Base-by-base conservation (phyloP, 495 filamentous ascomycete species). In the Penicillium macrosclerotiorum region DNA sequence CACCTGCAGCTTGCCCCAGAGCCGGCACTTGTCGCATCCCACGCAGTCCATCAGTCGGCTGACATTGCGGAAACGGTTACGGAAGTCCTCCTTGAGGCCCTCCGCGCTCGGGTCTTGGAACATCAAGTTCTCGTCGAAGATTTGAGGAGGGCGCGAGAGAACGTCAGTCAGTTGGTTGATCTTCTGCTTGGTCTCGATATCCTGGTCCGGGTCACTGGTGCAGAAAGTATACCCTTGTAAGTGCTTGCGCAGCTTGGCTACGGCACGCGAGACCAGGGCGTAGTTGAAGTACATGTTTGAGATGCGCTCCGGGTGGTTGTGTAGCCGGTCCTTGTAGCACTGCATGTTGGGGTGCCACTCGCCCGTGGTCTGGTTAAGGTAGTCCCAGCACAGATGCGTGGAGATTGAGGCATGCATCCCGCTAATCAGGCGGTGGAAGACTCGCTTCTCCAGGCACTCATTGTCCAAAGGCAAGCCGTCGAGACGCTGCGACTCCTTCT, bases 241-340 rank as follows among this genome's bases (percentile, higher is more conserved):
- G 55, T 93, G 85, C 19, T 86, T 87, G 17, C 83, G 87, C n/a
- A 97, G 80, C 66, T 98, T 98, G 16, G 85, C 83, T 41, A 96
- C 76, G 14, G 93, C 93, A 51, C 93, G 89, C 6, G 90, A 82
- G 16, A 98, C 76, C 22, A 98, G 77, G 0, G 93, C 93, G 62
- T 96, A 98, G 76, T 98, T 96, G 75, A 98, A 98, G 71, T 97
- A 98, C 46, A 97, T 80, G 65, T 98, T 98, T 42, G 92, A 92
- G 59, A 96, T 85, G 40, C 90, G 86, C 51, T 98, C 93, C 0
- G 92, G 90, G 55, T 89, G 81, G 6, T 75, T 74, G 58, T 93
- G 84, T 13, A 98, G 78, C 9, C 93, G 85, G 14, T 82, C 73
- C 62, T 86, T 82, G 77, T 93, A 98, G 75, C 93, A 98, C 55